phyloP scores from a whole-genome alignment of 2,329 filamentous ascomycete genomes.

The Seiridium cupressi region DNA sequence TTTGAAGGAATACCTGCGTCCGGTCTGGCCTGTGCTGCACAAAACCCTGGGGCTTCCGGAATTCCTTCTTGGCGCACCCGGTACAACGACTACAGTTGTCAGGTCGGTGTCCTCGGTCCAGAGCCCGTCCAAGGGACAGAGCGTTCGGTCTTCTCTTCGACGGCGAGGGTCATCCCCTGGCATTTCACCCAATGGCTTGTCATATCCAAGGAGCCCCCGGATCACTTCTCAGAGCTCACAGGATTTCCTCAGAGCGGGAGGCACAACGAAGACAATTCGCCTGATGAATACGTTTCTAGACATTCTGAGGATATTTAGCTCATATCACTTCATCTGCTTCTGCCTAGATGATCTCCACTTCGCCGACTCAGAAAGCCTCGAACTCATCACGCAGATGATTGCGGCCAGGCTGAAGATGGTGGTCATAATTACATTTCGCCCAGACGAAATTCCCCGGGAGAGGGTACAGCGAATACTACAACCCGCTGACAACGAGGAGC shows the following conservation, averaged over 20 bases:
- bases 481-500: constrained; percentile 52
- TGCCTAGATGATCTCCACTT: constrained; percentile 89
- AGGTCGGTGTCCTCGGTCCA: constrained; percentile 36
- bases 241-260: constrained; percentile 58
- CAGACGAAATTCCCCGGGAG: constrained; percentile 61
- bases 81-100: constrained; percentile 27
- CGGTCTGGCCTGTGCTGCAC: constrained; percentile 64
- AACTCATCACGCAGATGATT: constrained; percentile 80
- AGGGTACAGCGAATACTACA: constrained; percentile 54
- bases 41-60: constrained; percentile 63
- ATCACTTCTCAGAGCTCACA: constrained; percentile 52
- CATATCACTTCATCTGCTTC: constrained; percentile 84
- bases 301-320: constrained; percentile 76
- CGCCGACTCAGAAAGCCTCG: constrained; percentile 82
- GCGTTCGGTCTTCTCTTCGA: constrained; percentile 30
- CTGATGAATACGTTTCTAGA: constrained; percentile 88
- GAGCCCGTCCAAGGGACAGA: constrained; percentile 25
- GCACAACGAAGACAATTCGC: constrained; percentile 64
- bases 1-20: constrained; percentile 60
- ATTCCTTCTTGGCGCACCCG: constrained; percentile 60
- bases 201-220: constrained; percentile 31
- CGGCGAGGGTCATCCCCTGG: constrained; percentile 51
- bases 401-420: constrained; percentile 77
- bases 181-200: constrained; percentile 34
- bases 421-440: constrained; percentile 73